phyloP scores from a whole-genome alignment of 208 protist genomes.

The Tritrichomonas musculus region DNA sequence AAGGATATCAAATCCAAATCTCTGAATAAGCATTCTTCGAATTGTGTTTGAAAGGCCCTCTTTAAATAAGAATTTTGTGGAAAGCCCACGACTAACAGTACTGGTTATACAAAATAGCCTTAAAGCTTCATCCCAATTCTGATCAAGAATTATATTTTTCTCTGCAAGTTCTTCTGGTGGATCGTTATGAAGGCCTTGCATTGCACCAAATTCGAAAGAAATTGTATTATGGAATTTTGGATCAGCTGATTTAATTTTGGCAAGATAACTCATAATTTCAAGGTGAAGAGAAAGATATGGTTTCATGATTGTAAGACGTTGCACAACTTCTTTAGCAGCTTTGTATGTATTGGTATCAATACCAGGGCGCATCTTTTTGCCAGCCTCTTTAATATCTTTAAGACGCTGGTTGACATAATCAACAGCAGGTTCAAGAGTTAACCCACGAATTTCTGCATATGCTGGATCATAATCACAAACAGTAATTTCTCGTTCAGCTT shows the following conservation, averaged over 20 bases:
- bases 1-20: not conserved
- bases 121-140: not conserved
- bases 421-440: not conserved
- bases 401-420: not conserved
- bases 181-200: not conserved
- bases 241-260: not conserved
- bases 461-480: not conserved
- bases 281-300: not conserved
- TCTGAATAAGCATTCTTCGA: not conserved
- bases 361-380: not conserved
- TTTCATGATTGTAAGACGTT: not conserved
- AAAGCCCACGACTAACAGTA: not conserved
- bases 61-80: too few relatives aligned
- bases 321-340: not conserved
- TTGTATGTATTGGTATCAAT: not conserved
- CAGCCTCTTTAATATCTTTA: not conserved
- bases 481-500: not conserved
- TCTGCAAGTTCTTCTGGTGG: not conserved
- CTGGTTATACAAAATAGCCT: not conserved
- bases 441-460: not conserved
- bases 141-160: not conserved
- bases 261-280: not conserved
- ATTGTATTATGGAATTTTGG: not conserved
- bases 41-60: not conserved
- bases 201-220: not conserved